Percentiles rank a stretch among this genome's conserved stretches.
Evolutionary conservation across 2,329 filamentous ascomycete species (phyloP).

Genomic region (Paramyrothecium sp.): DNA sequence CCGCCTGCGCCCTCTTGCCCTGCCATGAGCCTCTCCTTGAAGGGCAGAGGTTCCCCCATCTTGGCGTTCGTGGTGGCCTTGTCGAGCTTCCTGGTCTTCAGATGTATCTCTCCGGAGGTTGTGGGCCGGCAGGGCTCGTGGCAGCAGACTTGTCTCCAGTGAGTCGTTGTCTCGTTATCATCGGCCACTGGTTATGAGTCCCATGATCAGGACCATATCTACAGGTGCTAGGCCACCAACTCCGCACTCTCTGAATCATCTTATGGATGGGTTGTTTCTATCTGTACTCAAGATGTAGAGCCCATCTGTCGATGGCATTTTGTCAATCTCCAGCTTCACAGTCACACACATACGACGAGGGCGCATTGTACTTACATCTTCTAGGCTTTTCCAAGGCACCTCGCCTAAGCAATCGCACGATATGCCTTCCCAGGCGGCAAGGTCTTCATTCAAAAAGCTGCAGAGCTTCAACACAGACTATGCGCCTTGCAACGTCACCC

Average conservation of each 20-base stretch:
- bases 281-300: too few species aligned
- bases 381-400: neutral
- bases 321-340: too few species aligned
- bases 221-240: neutral
- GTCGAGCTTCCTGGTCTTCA: neutral
- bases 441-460: slow-evolving; percentile 73
- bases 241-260: neutral
- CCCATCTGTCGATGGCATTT: too few species aligned
- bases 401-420: neutral
- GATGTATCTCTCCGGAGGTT: neutral
- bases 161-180: neutral
- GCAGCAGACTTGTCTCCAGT: neutral
- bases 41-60: neutral
- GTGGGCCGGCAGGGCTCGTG: neutral
- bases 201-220: neutral
- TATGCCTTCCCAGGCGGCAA: slow-evolving; percentile 54
- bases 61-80: neutral
- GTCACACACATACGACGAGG: too few species aligned
- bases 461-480: slow-evolving; percentile 89
- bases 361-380: neutral
- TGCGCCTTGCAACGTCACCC: slow-evolving; percentile 81
- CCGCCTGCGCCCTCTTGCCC: too few species aligned
- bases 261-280: too few species aligned
- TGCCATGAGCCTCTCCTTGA: neutral
- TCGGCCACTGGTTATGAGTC: neutral